Base-by-base conservation (phyloP, 1,284 basidiomycete species). In the Microstroma glucosiphilum region DNA sequence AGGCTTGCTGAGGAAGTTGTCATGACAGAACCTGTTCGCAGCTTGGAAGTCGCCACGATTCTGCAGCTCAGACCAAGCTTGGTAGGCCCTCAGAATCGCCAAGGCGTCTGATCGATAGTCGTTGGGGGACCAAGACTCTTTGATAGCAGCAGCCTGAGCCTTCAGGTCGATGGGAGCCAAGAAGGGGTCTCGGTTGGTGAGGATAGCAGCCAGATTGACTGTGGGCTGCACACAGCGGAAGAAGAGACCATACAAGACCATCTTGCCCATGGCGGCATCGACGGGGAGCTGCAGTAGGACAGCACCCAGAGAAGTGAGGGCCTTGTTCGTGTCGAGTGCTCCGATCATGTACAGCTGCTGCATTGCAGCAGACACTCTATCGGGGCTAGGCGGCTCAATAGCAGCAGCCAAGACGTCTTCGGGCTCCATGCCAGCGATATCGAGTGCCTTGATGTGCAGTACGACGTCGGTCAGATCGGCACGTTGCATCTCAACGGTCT, bases 401-500 rank as follows among this genome's bases (percentile, higher is more conserved):
- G 89, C 86, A 23, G 85, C 86, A 0, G 85, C 87, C 19, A 97
- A 83, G 25, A 96, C 92, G 62, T 92, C 88, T 76, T 96, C 90
- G 19, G 91, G 90, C 40, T 86, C 82, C 86, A 92, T 87, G 58
- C 87, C 87, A 6, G 91, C 89, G 78, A 96, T 90, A 75, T 92
- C 88, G 55, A 96, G 85, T n/a, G 92, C 93, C 76, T 96, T 97
- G 81, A 97, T 87, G 78, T 94, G 92, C 93, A 78, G 91, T 70
- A 77, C 76, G 21, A 77, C 73, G 59, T 78, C 76, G 61, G 73
- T 78, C 49, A 79, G 67, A 60, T 79, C 77, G 15, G 68, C 66
- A 40, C 92, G 86, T 81, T 92, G 92, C 92, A 97, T 97, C 81
- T 96, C 93, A 46, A 96, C 93, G 0, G 88, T 88, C 80, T 93